These are phyloP conservation scores for Ceratopteris richardii DNA, from an alignment of 75 land plant species.

Conservation along the genomic window DNA sequence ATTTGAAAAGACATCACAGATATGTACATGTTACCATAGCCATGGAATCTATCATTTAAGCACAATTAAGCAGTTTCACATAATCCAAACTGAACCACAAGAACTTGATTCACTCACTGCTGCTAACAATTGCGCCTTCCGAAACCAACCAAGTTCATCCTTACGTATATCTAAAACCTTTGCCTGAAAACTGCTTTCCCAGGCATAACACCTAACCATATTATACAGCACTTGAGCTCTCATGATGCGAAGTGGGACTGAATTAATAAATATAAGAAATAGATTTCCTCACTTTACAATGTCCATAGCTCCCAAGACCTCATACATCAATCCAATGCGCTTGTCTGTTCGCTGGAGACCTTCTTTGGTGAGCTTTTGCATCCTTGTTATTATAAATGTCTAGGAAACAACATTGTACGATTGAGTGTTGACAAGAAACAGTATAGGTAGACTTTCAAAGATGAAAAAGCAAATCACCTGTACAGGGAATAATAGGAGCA, in stretches of 20 bases:
- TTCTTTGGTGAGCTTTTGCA: slow-evolving; percentile 71
- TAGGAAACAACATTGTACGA: slow-evolving; percentile 24
- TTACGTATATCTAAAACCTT: slow-evolving; percentile 63
- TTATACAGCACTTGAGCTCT: too few relatives aligned
- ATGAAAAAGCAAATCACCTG: slow-evolving; percentile 38
- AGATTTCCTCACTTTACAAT: slow-evolving; percentile 65
- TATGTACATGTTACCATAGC: not conserved
- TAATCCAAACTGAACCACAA: not conserved
- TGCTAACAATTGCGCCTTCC: slow-evolving; percentile 67
- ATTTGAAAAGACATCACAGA: slow-evolving; percentile 18
- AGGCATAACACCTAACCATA: slow-evolving; percentile 97
- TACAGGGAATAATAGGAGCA: slow-evolving; percentile 72
- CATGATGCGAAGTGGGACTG: too few relatives aligned
- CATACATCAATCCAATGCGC: slow-evolving; percentile 92
- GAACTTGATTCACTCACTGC: slow-evolving; percentile 37
- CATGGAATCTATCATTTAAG: not conserved
- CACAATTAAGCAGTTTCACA: too few relatives aligned
- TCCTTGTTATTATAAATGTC: slow-evolving; percentile 71
- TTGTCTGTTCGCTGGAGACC: slow-evolving; percentile 91
- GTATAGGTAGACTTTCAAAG: too few relatives aligned
- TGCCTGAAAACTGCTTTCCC: slow-evolving; percentile 80
- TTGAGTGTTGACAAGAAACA: too few relatives aligned
- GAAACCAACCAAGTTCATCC: slow-evolving; percentile 90
- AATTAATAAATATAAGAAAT: not conserved
- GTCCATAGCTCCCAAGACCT: slow-evolving; percentile 92